These are phyloP conservation scores for Aphanomyces euteiches DNA, from an alignment of 352 stramenopile species.

Conservation along the genomic window DNA sequence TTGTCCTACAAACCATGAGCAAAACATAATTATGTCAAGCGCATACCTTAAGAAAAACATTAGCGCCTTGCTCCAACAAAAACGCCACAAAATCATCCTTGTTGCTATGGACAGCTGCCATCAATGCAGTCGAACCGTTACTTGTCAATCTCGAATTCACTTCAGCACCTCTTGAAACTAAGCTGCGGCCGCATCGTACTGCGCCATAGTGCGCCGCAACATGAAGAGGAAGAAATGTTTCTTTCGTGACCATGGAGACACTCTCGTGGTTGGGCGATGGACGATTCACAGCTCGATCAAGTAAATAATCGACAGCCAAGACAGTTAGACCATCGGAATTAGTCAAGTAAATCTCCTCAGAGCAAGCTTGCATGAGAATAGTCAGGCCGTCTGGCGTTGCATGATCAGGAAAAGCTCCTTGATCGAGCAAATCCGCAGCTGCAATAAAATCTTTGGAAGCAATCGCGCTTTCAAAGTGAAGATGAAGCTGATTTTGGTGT, in stretches of 20 bases:
- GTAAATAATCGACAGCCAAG: conserved; percentile 52
- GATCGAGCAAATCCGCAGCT: conserved; percentile 44
- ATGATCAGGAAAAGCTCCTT: conserved; percentile 61
- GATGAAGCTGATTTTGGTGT: conserved; percentile 47
- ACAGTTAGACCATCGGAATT: conserved; percentile 55
- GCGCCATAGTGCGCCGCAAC: conserved; percentile 49
- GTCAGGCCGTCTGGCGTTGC: conserved; percentile 49
- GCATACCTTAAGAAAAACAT: conserved; percentile 29
- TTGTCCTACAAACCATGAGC: conserved; percentile 31
- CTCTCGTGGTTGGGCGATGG: conserved; percentile 65
- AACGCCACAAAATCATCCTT: conserved; percentile 53
- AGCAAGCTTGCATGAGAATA: conserved; percentile 44
- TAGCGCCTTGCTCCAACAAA: conserved; percentile 37
- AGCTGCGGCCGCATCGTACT: conserved; percentile 44
- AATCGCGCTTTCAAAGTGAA: conserved; percentile 46
- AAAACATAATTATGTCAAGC: conserved; percentile 35
- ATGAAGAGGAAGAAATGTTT: conserved; percentile 42
- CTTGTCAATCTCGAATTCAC: conserved; percentile 52
- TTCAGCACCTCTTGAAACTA: conserved; percentile 29
- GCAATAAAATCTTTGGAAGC: conserved; percentile 41
- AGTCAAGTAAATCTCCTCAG: conserved; percentile 53
- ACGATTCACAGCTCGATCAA: conserved; percentile 48
- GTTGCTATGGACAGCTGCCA: conserved; percentile 51
- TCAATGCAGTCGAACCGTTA: conserved; percentile 50
- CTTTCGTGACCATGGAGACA: conserved; percentile 30